Base-by-base conservation (phyloP, 2,329 filamentous ascomycete genomes). In the Cercospora brassicicola region DNA sequence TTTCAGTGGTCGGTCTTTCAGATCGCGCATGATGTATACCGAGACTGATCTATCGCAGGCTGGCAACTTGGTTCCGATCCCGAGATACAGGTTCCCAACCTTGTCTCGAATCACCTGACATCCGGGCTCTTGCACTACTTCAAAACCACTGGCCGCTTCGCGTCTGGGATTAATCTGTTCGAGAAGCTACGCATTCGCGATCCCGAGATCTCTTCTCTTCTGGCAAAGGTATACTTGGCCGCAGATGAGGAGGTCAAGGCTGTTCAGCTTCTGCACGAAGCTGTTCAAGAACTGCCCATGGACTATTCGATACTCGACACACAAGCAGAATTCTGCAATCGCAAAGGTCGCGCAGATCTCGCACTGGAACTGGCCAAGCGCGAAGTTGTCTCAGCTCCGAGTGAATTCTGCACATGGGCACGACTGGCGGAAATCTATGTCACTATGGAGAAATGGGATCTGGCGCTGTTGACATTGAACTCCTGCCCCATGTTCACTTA, bases 401-500 rank as follows among this genome's bases (percentile, higher is more conserved):
- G 93, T 79, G 95, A 99, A 79, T 99, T 99, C 77, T 92, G 92
- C 64, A 98, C 95, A 0, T 99, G 95, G 95, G 94, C 95, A 66
- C 87, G 94, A 66, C 82, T 99, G 71, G 94, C 94, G 2, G 93
- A 98, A 78, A 91, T 98, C 33, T 99, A 99, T 74, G 92, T 98
- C 65, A 88, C 90, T 60, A 88, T 96, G 81, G 95, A 99, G 78
- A 92, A 96, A 77, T 99, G 95, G 93, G 95, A 98, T 77, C 89
- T 98, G 73, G 95, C 95, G 0, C 86, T 99, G 26, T 89, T 96
- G 4, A 98, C 95, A 3, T 86, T 99, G 62, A 99, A 99, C 82
- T 99, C 95, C 18, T 99, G 95, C 79, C 95, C 95, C 8, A 99
- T 99, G 95, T 99, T 99, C 80, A 99, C 95, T 6, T 98, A 99